Conservation (phyloP, 192 early-diverging fungal species). For the Backusella sp. region DNA sequence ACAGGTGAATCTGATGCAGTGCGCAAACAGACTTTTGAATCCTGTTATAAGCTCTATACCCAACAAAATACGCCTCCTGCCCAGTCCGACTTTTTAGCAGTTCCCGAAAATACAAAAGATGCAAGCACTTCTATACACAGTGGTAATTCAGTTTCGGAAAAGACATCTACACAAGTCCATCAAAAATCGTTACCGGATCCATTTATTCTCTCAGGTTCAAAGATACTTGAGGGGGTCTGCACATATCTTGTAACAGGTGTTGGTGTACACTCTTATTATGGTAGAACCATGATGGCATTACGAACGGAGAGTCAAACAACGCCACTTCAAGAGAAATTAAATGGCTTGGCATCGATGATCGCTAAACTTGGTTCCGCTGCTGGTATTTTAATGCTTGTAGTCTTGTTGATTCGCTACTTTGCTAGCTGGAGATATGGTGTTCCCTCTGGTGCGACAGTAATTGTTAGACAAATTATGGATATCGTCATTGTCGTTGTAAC, state of each 20-base stretch:
- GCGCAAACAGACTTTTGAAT: slow-evolving; percentile 66
- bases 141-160: not conserved
- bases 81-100: not conserved
- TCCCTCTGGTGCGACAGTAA: slow-evolving; percentile 40
- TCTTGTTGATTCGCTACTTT: slow-evolving; percentile 86
- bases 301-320: slow-evolving; percentile 85
- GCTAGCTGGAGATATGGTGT: slow-evolving; percentile 44
- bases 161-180: slow-evolving; percentile 22
- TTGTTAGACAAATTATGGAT: slow-evolving; percentile 66
- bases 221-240: slow-evolving; percentile 88
- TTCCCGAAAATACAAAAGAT: slow-evolving; percentile 4
- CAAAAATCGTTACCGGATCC: slow-evolving; percentile 54
- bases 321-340: slow-evolving; percentile 91
- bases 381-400: slow-evolving; percentile 83
- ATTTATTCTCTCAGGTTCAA: slow-evolving; percentile 92
- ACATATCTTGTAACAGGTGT: slow-evolving; percentile 82
- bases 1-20: slow-evolving; percentile 96
- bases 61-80: not conserved
- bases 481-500: slow-evolving; percentile 93
- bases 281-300: slow-evolving; percentile 84
- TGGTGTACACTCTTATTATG: slow-evolving; percentile 87
- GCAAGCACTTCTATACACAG: not conserved
- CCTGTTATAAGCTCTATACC: slow-evolving; percentile 28
- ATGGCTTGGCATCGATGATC: slow-evolving; percentile 85
- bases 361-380: slow-evolving; percentile 90